phyloP scores from a whole-genome alignment of 169 alveolate genomes.

The Cryptosporidium bovis region DNA sequence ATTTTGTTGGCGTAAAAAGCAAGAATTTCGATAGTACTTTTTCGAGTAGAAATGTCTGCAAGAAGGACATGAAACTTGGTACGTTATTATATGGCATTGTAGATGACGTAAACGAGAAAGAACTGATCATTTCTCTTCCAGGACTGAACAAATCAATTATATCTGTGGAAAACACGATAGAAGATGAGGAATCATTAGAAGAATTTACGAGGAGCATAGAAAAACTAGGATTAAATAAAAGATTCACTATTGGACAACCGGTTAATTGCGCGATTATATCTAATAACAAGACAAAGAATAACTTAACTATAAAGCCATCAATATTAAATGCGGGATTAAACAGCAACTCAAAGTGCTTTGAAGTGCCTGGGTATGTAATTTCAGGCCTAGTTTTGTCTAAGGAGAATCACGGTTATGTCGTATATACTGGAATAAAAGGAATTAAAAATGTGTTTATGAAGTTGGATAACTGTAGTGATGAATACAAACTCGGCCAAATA shows the following conservation, averaged over 20 bases:
- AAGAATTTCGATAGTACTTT: constrained; percentile 1
- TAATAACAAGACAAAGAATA: constrained; percentile 20
- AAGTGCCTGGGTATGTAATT: constrained; percentile 42
- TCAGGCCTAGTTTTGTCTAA: constrained; percentile 39
- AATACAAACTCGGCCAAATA: constrained; percentile 29
- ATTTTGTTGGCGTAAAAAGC: constrained; percentile 49
- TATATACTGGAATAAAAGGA: constrained; percentile 37
- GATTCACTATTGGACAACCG: constrained; percentile 25
- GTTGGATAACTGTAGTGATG: neutral
- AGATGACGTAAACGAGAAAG: constrained; percentile 59
- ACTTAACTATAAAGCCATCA: constrained; percentile 50
- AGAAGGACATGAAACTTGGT: constrained; percentile 31
- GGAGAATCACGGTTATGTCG: constrained; percentile 37
- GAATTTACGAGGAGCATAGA: neutral
- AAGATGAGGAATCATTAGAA: neutral
- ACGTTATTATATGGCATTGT: constrained; percentile 41
- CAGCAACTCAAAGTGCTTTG: constrained; percentile 22
- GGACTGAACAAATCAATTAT: constrained; percentile 34
- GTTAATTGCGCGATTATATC: constrained; percentile 56
- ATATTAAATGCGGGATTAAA: constrained; percentile 67
- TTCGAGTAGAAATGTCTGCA: constrained; percentile 8
- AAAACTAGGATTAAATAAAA: constrained; percentile 7
- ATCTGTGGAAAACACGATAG: constrained; percentile 43
- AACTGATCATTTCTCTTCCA: constrained; percentile 49
- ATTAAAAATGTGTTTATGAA: constrained; percentile 35